phyloP scores from a whole-genome alignment of 2,329 filamentous ascomycete genomes.

The Sporothrix luriei region DNA sequence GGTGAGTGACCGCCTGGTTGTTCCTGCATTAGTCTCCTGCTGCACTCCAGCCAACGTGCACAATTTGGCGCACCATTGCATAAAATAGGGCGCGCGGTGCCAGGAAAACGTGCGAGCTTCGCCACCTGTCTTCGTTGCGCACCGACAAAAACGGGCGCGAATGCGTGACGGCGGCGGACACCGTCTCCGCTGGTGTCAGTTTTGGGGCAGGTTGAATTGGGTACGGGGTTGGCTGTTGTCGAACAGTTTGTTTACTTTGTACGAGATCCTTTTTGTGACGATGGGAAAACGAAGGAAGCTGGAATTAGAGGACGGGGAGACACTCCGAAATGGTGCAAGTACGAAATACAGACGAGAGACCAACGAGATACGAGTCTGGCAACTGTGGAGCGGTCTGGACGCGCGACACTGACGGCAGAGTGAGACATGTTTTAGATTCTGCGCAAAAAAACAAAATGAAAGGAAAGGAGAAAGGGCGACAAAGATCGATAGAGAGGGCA shows the following conservation, averaged over 20 bases:
- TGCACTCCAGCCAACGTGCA: constrained; percentile 22
- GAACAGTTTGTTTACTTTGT: too few relatives aligned
- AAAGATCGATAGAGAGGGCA: too few relatives aligned
- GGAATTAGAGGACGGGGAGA: too few relatives aligned
- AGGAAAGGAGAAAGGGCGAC: too few relatives aligned
- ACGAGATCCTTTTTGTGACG: too few relatives aligned
- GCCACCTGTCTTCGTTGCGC: not conserved
- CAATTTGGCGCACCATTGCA: constrained; percentile 13
- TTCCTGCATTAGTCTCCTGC: constrained; percentile 26
- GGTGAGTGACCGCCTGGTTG: not conserved
- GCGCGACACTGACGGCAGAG: not conserved
- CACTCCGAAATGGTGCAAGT: too few relatives aligned
- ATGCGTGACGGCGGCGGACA: constrained; percentile 7
- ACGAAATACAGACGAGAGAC: not conserved
- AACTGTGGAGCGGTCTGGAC: constrained; percentile 11
- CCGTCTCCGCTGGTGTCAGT: constrained; percentile 4
- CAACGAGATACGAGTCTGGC: not conserved
- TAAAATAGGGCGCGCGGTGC: not conserved
- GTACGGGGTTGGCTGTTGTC: not conserved
- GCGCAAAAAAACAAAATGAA: not conserved
- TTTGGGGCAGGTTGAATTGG: too few relatives aligned
- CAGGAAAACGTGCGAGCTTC: not conserved
- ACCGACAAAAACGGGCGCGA: not conserved
- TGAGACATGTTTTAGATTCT: constrained; percentile 8
- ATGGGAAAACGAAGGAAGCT: too few relatives aligned